A percentile compares a stretch with the other conserved stretches of the same genome.
Evolutionary conservation across 345 rosid genomes (phyloP).

Genomic region (Salix udensis): DNA sequence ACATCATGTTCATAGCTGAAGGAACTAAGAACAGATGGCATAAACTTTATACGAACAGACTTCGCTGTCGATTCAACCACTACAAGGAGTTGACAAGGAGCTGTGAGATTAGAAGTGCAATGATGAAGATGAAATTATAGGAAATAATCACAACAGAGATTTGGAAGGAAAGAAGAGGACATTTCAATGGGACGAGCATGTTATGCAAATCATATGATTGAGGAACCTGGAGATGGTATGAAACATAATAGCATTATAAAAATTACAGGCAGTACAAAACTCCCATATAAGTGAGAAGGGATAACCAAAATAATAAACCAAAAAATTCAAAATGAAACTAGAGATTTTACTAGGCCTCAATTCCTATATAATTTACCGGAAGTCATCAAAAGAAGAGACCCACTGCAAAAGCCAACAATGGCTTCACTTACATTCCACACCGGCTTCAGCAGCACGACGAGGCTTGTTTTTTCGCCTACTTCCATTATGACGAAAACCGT

Average conservation of each 20-base stretch:
- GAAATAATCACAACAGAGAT: neutral
- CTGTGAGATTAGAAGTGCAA: neutral
- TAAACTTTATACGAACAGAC: neutral
- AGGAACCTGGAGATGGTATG: slow-evolving; percentile 15
- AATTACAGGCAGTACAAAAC: slow-evolving; percentile 42
- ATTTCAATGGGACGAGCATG: slow-evolving; percentile 5
- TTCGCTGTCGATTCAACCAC: neutral
- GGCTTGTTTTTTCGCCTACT: slow-evolving; percentile 72
- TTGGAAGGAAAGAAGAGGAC: neutral
- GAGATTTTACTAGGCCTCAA: slow-evolving; percentile 30
- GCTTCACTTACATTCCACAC: slow-evolving; percentile 56
- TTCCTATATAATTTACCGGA: slow-evolving; percentile 21
- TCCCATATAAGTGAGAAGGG: slow-evolving; percentile 28
- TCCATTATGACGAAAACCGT: slow-evolving; percentile 60
- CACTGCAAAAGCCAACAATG: slow-evolving; percentile 1
- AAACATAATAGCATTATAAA: slow-evolving; percentile 30
- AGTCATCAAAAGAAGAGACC: slow-evolving; percentile 26
- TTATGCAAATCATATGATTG: slow-evolving; percentile 15
- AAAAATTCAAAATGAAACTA: slow-evolving; percentile 21
- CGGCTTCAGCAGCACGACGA: slow-evolving; percentile 70
- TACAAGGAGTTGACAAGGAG: neutral
- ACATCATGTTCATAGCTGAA: neutral
- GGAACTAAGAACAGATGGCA: neutral
- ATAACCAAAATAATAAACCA: slow-evolving; percentile 19
- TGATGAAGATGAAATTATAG: neutral